These are phyloP conservation scores for Camellia lanceoleosa DNA, from an alignment of 148 eudicot genomes.

Conservation along the genomic window DNA sequence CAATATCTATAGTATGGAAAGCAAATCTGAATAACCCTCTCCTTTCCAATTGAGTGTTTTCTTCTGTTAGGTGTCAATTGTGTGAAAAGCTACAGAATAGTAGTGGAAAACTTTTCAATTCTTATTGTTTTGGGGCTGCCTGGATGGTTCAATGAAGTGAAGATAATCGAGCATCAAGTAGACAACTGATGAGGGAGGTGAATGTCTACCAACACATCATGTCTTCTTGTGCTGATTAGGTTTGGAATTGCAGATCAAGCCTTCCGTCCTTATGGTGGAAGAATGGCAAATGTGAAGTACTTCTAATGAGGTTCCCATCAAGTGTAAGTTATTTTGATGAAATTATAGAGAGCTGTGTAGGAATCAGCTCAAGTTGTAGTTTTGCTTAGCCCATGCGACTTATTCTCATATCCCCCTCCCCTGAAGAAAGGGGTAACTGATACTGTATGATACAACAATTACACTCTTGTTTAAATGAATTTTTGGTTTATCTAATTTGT, in stretches of 20 bases:
- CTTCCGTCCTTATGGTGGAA: background rate
- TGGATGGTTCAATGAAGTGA: constrained; percentile 2
- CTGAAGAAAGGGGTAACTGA: background rate
- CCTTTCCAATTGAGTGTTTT: background rate
- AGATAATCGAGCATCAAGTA: background rate
- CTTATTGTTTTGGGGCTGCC: background rate
- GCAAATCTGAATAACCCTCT: constrained; percentile 30
- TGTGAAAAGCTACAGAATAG: background rate
- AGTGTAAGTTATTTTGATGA: background rate
- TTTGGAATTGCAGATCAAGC: background rate
- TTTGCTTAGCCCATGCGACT: background rate
- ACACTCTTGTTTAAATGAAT: background rate
- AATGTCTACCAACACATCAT: background rate
- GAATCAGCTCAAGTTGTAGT: background rate
- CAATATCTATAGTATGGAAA: constrained; percentile 62
- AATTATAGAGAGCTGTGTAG: background rate
- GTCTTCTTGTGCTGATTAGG: constrained; percentile 1
- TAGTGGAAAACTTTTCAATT: background rate
- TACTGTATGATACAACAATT: constrained; percentile 5
- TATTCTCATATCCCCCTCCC: background rate
- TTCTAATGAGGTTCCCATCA: background rate
- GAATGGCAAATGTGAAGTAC: background rate
- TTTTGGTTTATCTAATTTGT: background rate
- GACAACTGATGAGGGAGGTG: background rate
- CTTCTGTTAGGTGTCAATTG: constrained; percentile 1